Base-by-base conservation (phyloP, 306 rosid genomes). In the Pachyrhizus erosus region DNA sequence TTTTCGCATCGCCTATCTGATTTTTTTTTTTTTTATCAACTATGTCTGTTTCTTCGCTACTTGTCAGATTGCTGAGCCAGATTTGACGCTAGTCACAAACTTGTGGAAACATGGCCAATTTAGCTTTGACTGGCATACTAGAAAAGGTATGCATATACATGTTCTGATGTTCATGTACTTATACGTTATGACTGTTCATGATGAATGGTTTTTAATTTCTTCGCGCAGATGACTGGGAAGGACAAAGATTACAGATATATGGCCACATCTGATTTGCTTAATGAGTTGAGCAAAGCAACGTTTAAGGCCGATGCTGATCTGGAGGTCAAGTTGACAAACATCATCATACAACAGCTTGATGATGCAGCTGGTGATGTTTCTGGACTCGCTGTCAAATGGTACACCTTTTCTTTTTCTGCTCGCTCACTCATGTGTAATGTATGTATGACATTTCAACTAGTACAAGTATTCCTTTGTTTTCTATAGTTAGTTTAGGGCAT, bases 311-410 rank as follows among this genome's bases (percentile, higher is more conserved):
- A 94, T 85, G 29, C 92, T 73, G 97, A 94, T 73, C 88, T 92
- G 17, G 97, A 92, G 91, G 74, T 85, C 0, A 94, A 90, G 66
- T 75, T 94, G 84, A 88, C 94, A 8, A 86, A 80, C 76, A 90
- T 94, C 83, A 90, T 94, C 85, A 89, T 94, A 51, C 98, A 91
- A 82, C 98, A 94, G 79, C 98, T 94, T 42, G 98, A 92, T 64
- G 98, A 92, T 83, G 97, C 91, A 49, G 97, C 98, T 17, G 97
- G 98, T 2, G 98, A 94, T 84, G 97, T 94, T 48, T 94, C 98
- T 71, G 97, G 94, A 21, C 87, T 94, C 61, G 98, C 98, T 62
- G 98, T 94, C 23, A 94, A 94, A 85, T 94, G 98, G 98, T 94
- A 88, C 62, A 69, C 3, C 5, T 5, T 55, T 61, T 34, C 29